Base-by-base conservation (phyloP, 768 basidiomycete genomes). In the Xanthoconium stramineum region DNA sequence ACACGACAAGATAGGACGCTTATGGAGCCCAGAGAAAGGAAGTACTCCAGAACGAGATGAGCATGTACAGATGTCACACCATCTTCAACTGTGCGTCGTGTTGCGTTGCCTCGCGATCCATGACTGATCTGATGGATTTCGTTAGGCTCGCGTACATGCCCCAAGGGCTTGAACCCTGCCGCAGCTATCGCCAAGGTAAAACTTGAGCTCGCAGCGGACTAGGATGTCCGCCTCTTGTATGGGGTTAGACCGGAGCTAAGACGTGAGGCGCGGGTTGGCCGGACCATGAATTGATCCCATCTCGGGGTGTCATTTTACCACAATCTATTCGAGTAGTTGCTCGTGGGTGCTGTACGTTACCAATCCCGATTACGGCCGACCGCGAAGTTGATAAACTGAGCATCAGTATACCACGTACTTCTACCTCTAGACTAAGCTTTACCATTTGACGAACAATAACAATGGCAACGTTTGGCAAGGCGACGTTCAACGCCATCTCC, bases 21-120 rank as follows among this genome's bases (percentile, higher is more conserved):
- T 81, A 91, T 68, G 82, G 80, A 12, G 82, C 84, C 2, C 80
- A 93, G 68, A 83, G 96, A 57, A 94, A 88, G 80, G 94, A 94
- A 70, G 86, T 85, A 66, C 80, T 99, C 61, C 91, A 98, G 76
- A 99, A 99, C 74, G 88, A 93, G 67, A 80, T 98, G 81, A 94
- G 92, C 69, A 74, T 99, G 71, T 99, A 97, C 79, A 85, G 96
- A 55, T 35, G 33, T 79, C 96, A 98, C 75, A 98, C 96, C 47
- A 98, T 97, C 77, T 97, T 98, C 80, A 97, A 97, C 76, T 93
- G 93, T 89, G 55, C 30, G 81, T 72, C 47, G 37, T 33, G 14
- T 8, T 24, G 19, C 42, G 42, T 20, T 37, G 17, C 1, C 44
- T 38, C 50, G 29, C 14, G 6, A 17, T 33, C 1, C 17, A 1